These are phyloP conservation scores for Lactifluus volemus DNA, from an alignment of 768 basidiomycete species.

Conservation along the genomic window DNA sequence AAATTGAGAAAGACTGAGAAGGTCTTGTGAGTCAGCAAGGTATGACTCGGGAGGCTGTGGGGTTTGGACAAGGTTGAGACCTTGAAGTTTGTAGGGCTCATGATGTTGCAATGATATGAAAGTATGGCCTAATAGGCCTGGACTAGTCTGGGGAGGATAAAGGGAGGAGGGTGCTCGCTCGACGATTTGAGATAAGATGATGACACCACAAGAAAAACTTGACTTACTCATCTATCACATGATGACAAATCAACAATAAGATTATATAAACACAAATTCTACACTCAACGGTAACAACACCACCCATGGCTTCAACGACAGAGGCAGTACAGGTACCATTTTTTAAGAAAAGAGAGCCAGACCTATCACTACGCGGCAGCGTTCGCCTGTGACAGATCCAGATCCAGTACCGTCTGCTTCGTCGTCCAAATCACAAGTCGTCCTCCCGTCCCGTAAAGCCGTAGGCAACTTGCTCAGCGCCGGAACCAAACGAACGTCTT, in stretches of 20 bases:
- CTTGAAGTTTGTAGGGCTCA: conserved; percentile 64
- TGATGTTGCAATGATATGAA: conserved; percentile 20
- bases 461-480: conserved; percentile 66
- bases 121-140: neutral
- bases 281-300: neutral
- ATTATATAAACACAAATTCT: neutral
- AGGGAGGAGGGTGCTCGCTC: too few species aligned
- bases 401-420: conserved; percentile 40
- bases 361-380: conserved; percentile 66
- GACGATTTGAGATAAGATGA: neutral
- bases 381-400: conserved; percentile 61
- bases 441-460: conserved; percentile 66
- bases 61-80: conserved; percentile 72
- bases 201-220: too few species aligned
- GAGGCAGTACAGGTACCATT: conserved; percentile 58
- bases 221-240: too few species aligned
- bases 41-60: conserved; percentile 32
- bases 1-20: conserved; percentile 54
- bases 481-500: conserved; percentile 56
- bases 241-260: too few species aligned
- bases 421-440: conserved; percentile 56
- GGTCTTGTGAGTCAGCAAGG: conserved; percentile 38
- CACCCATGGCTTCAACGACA: conserved; percentile 27
- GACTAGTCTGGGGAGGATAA: neutral
- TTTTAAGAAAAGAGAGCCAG: conserved; percentile 83